Evolutionary conservation across 108 stramenopile genomes (phyloP).

Genomic region (Epithemia pelagica): DNA sequence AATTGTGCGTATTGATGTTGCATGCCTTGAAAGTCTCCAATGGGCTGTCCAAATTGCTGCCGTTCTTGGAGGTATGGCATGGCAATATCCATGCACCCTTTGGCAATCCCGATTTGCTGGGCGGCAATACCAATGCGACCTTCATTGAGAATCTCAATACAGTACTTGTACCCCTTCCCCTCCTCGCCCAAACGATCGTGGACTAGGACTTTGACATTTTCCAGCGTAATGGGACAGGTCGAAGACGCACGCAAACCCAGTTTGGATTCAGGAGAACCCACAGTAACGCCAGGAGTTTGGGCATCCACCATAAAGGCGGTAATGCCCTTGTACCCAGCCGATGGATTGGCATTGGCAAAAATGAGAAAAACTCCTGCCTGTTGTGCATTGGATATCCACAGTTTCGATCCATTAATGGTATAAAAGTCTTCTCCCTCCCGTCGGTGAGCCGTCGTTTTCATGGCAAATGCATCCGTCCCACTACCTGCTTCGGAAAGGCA

Average conservation of each 20-base stretch:
- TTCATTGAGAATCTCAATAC: constrained; percentile 95
- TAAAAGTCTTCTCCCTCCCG: constrained; percentile 71
- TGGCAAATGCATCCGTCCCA: constrained; percentile 92
- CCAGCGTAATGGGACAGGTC: constrained; percentile 86
- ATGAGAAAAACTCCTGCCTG: constrained; percentile 89
- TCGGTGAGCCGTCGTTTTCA: constrained; percentile 71
- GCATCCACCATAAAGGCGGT: constrained; percentile 92
- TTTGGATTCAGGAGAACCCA: constrained; percentile 89
- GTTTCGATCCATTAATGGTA: constrained; percentile 84
- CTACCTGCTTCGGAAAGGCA: constrained; percentile 84
- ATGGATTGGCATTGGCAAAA: constrained; percentile 85
- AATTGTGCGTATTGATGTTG: constrained; percentile 93
- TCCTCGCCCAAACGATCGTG: constrained; percentile 80
- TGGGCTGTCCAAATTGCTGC: constrained; percentile 80
- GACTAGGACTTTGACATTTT: constrained; percentile 77
- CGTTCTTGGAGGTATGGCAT: constrained; percentile 89
- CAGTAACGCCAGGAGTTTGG: constrained; percentile 62
- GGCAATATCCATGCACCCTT: constrained; percentile 84
- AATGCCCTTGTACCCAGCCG: constrained; percentile 88
- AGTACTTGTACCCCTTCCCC: constrained; percentile 90
- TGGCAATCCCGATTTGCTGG: constrained; percentile 90
- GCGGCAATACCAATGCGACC: constrained; percentile 94
- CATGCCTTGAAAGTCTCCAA: constrained; percentile 93
- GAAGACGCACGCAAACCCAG: constrained; percentile 86
- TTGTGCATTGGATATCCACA: constrained; percentile 90